Evolutionary conservation across 1,284 basidiomycete genomes (phyloP), one percentile per base, ranked within the genome.

Genomic region (Leucoagaricus sp.): DNA sequence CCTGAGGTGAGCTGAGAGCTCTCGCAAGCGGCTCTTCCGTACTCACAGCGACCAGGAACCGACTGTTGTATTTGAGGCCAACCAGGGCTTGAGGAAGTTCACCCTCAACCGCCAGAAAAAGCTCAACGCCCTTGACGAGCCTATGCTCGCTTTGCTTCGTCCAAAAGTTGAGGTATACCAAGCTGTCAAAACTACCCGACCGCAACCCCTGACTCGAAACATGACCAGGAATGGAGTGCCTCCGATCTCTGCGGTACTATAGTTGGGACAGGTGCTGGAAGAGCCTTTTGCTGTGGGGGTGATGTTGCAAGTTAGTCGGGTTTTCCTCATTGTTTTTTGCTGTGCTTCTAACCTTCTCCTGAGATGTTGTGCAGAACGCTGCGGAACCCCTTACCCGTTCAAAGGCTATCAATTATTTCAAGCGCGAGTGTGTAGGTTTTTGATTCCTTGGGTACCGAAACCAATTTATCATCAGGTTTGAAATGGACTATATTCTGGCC

Each of bases 221-320:
- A 34, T 57, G 34, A 38, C 46, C 67, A 96, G 94, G 84, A 87
- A 78, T 96, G 93, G 92, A 81, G 83, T 62, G 73, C 81, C 36
- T 88, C 91, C 28, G 83, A 89, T 47, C 78, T 92, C 7, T 87
- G 86, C 64, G 83, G 85, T 60, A 80, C 93, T 26, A 84, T 98
- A 60, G 83, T 96, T 52, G 91, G 91, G 23, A 83, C 82, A 41
- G 92, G 94, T 19, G 77, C 79, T 26, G 93, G 91, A 10, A 80
- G 87, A 58, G 93, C 91, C 10, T 98, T 98, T 68, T 99, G 96
- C 69, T 91, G 94, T 4, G 97, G 96, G 21, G 96, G 96, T 54
- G 97, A 99, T 71, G 92, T 99, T 54, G 85, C 85, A 61, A 77
- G 93, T 93, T 68, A 67, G 63, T 60, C 33, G 46, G 33, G 48